Conservation (phyloP, 768 basidiomycete species). For the Podaxis sp. region DNA sequence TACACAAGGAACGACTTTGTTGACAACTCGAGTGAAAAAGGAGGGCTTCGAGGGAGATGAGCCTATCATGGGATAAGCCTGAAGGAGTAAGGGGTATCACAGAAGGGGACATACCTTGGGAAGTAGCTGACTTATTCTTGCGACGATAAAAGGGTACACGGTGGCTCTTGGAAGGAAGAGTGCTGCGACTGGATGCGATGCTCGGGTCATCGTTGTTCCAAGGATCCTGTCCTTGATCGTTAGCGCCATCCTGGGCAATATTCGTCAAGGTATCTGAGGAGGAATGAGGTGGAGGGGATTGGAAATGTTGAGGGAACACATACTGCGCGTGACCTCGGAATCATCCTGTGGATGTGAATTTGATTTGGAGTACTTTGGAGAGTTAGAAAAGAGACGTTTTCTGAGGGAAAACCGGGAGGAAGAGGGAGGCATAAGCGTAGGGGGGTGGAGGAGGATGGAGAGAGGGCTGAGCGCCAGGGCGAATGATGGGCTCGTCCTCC, state of each 20-base stretch:
- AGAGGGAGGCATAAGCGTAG: constrained; percentile 13
- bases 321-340: constrained; percentile 4
- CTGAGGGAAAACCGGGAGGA: constrained; percentile 15
- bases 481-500: constrained; percentile 6
- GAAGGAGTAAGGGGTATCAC: constrained; percentile 25
- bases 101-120: constrained; percentile 31
- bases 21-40: constrained; percentile 63
- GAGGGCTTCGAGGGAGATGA: constrained; percentile 40
- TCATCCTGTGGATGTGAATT: neutral
- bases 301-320: constrained; percentile 7
- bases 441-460: neutral
- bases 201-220: constrained; percentile 27
- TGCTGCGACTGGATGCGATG: constrained; percentile 16
- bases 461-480: constrained; percentile 8
- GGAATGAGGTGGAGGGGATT: constrained; percentile 15
- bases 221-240: constrained; percentile 41
- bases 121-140: constrained; percentile 37
- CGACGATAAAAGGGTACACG: constrained; percentile 46
- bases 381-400: constrained; percentile 11
- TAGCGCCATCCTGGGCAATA: constrained; percentile 24
- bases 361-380: constrained; percentile 9
- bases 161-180: constrained; percentile 35
- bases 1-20: constrained; percentile 69
- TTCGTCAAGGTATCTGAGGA: constrained; percentile 17
- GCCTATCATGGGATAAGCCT: constrained; percentile 29